Evolutionary conservation across 805 yeast species (phyloP), one percentile per base, ranked within the genome.

Genomic region (Kodamaea fukazawae): DNA sequence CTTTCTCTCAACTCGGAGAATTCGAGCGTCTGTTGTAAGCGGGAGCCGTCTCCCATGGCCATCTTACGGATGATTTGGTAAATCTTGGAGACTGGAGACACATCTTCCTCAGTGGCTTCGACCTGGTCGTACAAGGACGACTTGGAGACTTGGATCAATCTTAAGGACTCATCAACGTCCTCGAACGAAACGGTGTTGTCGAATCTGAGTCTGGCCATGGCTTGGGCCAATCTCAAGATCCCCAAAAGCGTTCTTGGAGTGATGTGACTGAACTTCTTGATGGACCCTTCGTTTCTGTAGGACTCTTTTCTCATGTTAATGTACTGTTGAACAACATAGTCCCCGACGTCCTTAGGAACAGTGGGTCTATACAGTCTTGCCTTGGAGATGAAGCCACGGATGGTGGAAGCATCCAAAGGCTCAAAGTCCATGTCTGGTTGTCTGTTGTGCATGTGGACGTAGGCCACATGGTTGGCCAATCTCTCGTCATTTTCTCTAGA

Each of bases 201-300:
- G 58, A 93, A 87, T 56, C 97, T 75, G 43, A 93, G 73, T 53
- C 96, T 76, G 0, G 99, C 98, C 47, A 86, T 73, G 1, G 97
- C 99, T 66, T 91, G 98, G 1, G 99, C 78, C 74, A 93, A 73
- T 67, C 99, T 82, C 50, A 93, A 67, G 36, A 95, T 83, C 51
- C 93, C 98, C 42, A 93, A 72, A 46, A 93, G 73, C 2, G 98
- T 89, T 71, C 99, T 83, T 42, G 98, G 97, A 1, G 99, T 90
- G 14, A 95, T 84, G 63, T 90, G 97, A 34, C 90, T 80, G 59
- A 91, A 91, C 40, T 88, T 85, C 53, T 77, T 76, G 40, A 76
- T 78, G 25, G 90, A 81, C 47, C 82, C 83, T 57, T 85, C 86
- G 57, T 85, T 84, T 42, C 77, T 70, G 56, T 86, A 86, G 14